Percentiles rank a stretch among this genome's conserved stretches.
Conservation (phyloP, 2,329 filamentous ascomycete genomes). For the Neonectria faginata region DNA sequence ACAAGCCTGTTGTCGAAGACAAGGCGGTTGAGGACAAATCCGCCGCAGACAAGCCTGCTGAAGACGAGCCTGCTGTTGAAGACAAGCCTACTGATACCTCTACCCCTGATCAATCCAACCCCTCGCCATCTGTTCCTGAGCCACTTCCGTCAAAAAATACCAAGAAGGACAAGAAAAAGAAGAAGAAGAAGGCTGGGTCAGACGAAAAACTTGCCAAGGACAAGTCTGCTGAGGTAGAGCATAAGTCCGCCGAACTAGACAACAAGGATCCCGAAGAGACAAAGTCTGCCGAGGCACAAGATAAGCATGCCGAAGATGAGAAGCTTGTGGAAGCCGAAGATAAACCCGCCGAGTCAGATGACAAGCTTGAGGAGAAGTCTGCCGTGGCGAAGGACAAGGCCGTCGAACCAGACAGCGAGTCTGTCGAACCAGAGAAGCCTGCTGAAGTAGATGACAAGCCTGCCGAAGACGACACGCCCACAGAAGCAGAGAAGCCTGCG, state of each 20-base stretch:
- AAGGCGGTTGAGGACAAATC: no score
- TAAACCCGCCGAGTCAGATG: neutral
- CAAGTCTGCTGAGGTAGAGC: neutral
- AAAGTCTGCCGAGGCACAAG: conserved; percentile 5
- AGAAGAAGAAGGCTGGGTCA: no score
- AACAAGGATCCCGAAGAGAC: neutral
- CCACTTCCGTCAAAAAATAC: no score
- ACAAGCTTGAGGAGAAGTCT: neutral
- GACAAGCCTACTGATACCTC: no score
- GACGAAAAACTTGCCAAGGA: neutral
- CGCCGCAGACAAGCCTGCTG: no score
- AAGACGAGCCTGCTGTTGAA: no score
- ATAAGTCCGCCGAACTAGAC: neutral
- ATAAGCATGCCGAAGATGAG: neutral
- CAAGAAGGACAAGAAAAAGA: no score
- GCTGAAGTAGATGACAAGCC: conserved; percentile 3
- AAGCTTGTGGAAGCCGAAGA: neutral
- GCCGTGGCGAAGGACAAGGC: conserved; percentile 6
- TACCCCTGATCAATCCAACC: no score
- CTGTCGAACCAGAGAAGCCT: neutral
- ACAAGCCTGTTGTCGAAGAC: no score
- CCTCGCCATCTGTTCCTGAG: no score
- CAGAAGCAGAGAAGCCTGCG: neutral
- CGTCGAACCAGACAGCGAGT: neutral
- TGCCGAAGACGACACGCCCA: neutral